Evolutionary conservation across 2,329 filamentous ascomycete species (phyloP), one percentile per base, ranked within the genome.

Genomic region (Hypoxylon sp.): DNA sequence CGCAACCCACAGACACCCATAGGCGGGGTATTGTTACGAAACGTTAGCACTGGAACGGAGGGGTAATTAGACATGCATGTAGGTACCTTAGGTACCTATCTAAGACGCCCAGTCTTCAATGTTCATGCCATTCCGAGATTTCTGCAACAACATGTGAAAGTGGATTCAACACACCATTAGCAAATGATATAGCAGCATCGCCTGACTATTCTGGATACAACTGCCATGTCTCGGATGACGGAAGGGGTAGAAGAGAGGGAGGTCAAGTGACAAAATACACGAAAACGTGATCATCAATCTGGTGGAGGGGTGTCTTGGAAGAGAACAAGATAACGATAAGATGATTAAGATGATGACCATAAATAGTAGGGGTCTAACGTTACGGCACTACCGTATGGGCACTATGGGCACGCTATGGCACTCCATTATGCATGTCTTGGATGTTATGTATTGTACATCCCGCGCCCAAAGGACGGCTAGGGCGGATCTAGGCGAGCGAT

Each of bases 201-300:
- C 73, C 70, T 76, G 73, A 73, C 73, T 67, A 38, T 61, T 48
- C 32, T 62, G 59, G 60, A 69, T 73, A 70, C 67, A 61, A 69
- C 71, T 58, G 61, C 52, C 52, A 49, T 71, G 69, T 67, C 62
- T 74, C 60, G 58, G 63, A 56, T 64, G 55, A 56, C 43, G 63
- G 63, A 60, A 56, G 21, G 5, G 48, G n/a, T 46, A 41, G 30
- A 28, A 62, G 64, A 60, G 63, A 60, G 52, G 63, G 60, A 60
- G 73, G 74, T 76, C 75, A 76, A 76, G 67, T 76, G 75, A 76
- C 66, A 14, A 46, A 46, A 23, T 53, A 69, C 70, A 61, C 45
- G 68, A 65, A 69, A 73, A 65, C 71, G 67, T 75, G 73, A 76
- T 69, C 73, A 72, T 28, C 34, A 41, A 43, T 48, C 23, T 67